A percentile compares a stretch with the other conserved stretches of the same genome.
These are phyloP conservation scores for Sarocladium kiliense DNA, from an alignment of 2,329 filamentous ascomycete species.

Conservation along the genomic window DNA sequence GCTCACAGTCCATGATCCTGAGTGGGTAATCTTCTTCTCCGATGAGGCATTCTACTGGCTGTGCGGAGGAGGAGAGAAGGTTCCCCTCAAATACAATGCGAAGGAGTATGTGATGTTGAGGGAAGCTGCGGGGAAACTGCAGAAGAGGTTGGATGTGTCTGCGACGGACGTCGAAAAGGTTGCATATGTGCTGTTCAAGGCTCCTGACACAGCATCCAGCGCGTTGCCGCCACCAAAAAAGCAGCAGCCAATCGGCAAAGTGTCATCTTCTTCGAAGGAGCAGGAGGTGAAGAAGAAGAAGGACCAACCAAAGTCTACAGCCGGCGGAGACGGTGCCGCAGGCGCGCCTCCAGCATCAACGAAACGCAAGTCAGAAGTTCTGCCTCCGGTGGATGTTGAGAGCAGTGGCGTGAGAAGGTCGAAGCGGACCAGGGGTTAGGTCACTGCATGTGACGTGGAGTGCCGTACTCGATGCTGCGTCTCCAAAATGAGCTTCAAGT, in stretches of 20 bases:
- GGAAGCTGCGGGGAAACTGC: slow-evolving; percentile 34
- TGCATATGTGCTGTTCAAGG: slow-evolving; percentile 61
- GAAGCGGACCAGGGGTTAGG: slow-evolving; percentile 11
- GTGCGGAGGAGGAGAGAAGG: slow-evolving; percentile 45
- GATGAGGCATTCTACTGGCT: slow-evolving; percentile 76
- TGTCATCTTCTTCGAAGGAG: not conserved
- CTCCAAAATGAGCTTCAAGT: not conserved
- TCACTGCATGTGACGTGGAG: not conserved
- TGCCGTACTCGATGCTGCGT: not conserved
- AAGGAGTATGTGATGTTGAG: slow-evolving; percentile 63
- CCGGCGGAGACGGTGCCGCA: not conserved
- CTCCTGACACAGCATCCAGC: not conserved
- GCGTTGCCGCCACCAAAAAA: not conserved
- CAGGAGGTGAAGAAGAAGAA: not conserved
- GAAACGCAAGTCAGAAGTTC: not conserved
- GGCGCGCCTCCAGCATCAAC: not conserved
- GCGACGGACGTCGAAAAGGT: slow-evolving; percentile 65
- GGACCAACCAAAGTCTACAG: not conserved
- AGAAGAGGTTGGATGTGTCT: slow-evolving; percentile 43
- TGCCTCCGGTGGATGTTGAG: not conserved
- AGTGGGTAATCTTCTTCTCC: slow-evolving; percentile 66
- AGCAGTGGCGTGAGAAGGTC: slow-evolving; percentile 9
- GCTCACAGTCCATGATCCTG: slow-evolving; percentile 58
- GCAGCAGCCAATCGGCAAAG: not conserved
- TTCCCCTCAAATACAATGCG: slow-evolving; percentile 60